Conservation (phyloP, 2,329 filamentous ascomycete genomes). For the Pestalotiopsis sp. region DNA sequence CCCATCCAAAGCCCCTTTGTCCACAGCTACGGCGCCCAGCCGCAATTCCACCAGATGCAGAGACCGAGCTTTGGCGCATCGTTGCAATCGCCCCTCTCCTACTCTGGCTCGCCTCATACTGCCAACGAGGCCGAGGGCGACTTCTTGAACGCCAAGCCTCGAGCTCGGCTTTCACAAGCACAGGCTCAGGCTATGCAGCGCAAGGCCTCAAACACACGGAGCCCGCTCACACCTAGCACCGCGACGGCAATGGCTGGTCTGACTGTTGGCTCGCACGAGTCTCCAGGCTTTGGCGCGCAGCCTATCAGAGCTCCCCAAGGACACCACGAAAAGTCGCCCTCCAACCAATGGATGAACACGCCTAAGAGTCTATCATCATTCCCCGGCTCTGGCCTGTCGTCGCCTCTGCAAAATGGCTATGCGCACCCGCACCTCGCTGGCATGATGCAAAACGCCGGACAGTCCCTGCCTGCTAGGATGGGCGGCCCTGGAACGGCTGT, state of each 20-base stretch:
- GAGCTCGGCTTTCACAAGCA: slow-evolving; percentile 52
- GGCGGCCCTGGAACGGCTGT: slow-evolving; percentile 58
- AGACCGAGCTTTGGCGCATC: slow-evolving; percentile 59
- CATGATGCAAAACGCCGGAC: slow-evolving; percentile 83
- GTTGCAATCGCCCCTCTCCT: slow-evolving; percentile 54
- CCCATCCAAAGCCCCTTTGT: slow-evolving; percentile 91
- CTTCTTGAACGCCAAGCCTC: slow-evolving; percentile 61
- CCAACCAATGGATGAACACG: slow-evolving; percentile 89
- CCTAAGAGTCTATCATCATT: slow-evolving; percentile 84
- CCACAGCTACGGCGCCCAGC: slow-evolving; percentile 71
- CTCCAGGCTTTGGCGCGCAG: slow-evolving; percentile 73
- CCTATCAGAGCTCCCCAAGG: slow-evolving; percentile 72
- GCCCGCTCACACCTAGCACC: slow-evolving; percentile 87
- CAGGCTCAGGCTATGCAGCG: slow-evolving; percentile 62
- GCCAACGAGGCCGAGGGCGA: slow-evolving; percentile 49
- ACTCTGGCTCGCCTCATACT: slow-evolving; percentile 52
- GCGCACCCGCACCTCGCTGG: slow-evolving; percentile 81
- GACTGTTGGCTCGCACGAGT: slow-evolving; percentile 68
- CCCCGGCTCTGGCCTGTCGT: slow-evolving; percentile 86
- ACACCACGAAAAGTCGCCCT: slow-evolving; percentile 78
- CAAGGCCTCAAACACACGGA: slow-evolving; percentile 74
- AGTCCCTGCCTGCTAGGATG: slow-evolving; percentile 89
- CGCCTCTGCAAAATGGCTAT: slow-evolving; percentile 71
- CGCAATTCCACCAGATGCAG: slow-evolving; percentile 73
- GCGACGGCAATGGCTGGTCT: slow-evolving; percentile 69